Conservation (phyloP, 345 rosid genomes). For the Eucalyptus sp. region DNA sequence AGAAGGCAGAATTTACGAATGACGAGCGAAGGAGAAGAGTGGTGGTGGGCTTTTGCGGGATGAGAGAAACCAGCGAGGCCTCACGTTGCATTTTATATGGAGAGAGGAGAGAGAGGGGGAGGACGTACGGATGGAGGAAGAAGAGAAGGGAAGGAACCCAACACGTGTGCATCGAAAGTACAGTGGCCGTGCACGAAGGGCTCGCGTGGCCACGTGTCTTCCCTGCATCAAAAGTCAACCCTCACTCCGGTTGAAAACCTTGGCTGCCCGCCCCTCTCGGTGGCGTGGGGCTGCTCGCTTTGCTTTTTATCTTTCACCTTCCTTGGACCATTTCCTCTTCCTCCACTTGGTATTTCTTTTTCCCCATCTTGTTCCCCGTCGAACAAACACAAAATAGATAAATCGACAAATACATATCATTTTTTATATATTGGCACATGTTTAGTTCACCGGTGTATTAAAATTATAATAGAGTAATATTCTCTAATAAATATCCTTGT, state of each 20-base stretch:
- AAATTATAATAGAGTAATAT: not conserved
- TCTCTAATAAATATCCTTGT: not conserved
- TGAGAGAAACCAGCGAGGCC: not conserved
- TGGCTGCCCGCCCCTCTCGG: not conserved
- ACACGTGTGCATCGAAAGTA: not conserved
- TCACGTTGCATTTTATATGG: not conserved
- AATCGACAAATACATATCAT: not conserved
- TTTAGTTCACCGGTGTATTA: not conserved
- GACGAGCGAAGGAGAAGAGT: not conserved
- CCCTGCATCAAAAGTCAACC: not conserved
- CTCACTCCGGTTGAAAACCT: not conserved
- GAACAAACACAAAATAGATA: not conserved
- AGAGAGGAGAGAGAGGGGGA: not conserved
- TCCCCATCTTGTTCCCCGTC: not conserved
- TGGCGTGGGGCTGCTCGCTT: not conserved
- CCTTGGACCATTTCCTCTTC: not conserved
- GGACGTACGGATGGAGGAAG: not conserved
- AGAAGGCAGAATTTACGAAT: not conserved
- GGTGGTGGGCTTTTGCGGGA: not conserved
- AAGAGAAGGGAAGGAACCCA: not conserved
- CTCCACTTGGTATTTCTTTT: not conserved
- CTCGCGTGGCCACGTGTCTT: constrained; percentile 3
- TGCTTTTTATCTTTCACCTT: not conserved
- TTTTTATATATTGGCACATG: not conserved
- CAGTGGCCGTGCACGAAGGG: constrained; percentile 1